Percentiles rank a stretch among this genome's conserved stretches.
Conservation (phyloP, 2,329 filamentous ascomycete genomes). For the Fusarium sacchari region DNA sequence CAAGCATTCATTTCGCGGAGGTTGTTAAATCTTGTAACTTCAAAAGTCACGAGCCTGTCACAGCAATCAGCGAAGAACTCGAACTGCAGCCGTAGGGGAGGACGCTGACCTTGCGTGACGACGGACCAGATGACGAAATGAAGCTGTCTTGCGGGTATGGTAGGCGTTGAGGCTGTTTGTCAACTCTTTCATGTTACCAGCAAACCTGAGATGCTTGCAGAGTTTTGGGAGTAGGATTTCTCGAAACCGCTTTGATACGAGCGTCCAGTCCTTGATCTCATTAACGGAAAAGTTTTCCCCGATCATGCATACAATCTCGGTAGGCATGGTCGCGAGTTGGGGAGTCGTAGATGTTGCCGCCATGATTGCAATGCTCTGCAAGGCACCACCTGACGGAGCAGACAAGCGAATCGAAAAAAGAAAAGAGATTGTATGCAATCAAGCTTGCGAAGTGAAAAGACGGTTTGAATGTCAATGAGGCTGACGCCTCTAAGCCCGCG, state of each 20-base stretch:
- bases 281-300: background rate
- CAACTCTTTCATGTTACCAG: background rate
- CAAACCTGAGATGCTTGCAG: background rate
- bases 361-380: background rate
- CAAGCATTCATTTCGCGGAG: accelerated
- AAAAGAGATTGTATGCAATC: no score
- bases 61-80: background rate
- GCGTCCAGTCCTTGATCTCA: background rate
- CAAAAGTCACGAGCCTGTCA: background rate
- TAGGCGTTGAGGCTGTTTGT: background rate
- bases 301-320: background rate
- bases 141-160: accelerated
- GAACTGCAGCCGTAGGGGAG: background rate
- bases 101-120: background rate
- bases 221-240: background rate
- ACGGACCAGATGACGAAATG: accelerated
- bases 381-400: background rate
- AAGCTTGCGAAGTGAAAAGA: accelerated
- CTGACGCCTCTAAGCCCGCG: accelerated
- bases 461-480: background rate
- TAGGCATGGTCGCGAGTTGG: background rate
- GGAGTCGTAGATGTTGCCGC: background rate
- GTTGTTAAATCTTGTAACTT: background rate
- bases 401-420: no score
- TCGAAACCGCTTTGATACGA: background rate